phyloP scores from a whole-genome alignment of 805 yeast genomes.

The Ogataea parapolymorpha region DNA sequence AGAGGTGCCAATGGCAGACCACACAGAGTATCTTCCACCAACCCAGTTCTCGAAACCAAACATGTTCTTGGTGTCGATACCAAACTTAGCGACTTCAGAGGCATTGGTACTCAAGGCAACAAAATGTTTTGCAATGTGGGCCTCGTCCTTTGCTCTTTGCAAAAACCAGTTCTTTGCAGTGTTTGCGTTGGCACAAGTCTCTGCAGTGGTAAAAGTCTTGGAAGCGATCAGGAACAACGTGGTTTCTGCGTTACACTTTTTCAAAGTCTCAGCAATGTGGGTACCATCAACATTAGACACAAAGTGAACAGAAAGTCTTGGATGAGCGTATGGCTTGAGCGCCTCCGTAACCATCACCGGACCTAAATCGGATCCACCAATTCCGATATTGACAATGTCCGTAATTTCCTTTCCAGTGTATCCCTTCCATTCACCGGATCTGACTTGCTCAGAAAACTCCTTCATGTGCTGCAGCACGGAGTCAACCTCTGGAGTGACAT shows the following conservation, averaged over 20 bases:
- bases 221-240: constrained; percentile 91
- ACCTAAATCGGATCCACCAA: constrained; percentile 98
- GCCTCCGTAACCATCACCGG: constrained; percentile 99
- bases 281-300: constrained; percentile 99
- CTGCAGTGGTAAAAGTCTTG: constrained; percentile 98
- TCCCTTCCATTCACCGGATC: constrained; percentile 96
- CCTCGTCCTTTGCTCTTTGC: constrained; percentile 48
- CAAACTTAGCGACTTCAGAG: constrained; percentile 86
- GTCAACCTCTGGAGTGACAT: constrained; percentile 91
- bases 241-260: constrained; percentile 78
- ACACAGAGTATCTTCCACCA: constrained; percentile 99
- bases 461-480: constrained; percentile 92
- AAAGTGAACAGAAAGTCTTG: constrained; percentile 76
- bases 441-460: constrained; percentile 84
- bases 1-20: constrained; percentile 98
- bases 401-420: constrained; percentile 93
- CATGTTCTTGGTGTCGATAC: constrained; percentile 97
- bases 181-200: constrained; percentile 94
- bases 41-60: constrained; percentile 99
- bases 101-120: constrained; percentile 96
- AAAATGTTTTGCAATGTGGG: constrained; percentile 92
- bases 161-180: constrained; percentile 95
- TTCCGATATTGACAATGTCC: constrained; percentile 95
- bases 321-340: constrained; percentile 80
- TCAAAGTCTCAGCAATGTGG: constrained; percentile 88